Evolutionary conservation across 495 filamentous ascomycete species (phyloP), one percentile per base, ranked within the genome.

Genomic region (Trichocladium antarcticum): DNA sequence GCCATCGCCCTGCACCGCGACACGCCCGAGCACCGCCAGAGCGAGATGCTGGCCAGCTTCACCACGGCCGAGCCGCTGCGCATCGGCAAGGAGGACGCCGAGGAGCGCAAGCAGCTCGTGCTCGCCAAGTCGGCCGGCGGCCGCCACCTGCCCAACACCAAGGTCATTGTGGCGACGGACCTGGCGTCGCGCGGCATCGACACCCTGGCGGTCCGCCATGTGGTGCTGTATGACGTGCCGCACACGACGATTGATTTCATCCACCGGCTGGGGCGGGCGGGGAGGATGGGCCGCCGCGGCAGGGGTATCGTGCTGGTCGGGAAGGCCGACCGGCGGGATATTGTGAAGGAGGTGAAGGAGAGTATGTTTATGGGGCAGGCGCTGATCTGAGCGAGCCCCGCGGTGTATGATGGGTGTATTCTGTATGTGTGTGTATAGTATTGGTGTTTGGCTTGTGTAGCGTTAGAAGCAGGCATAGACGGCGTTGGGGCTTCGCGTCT

Each of bases 211-310:
- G 89, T 97, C 7, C 75, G 85, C 50, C 87, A 90, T 50, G 89
- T 97, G 11, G 77, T 98, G 38, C 67, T 98, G 22, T 96, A 93
- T 63, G 89, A 97, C 64, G 90, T 97, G 20, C 92, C 92, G 8
- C 90, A 96, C 59, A 90, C 83, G 2, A 92, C 88, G 0, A 87
- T 97, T 49, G 92, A 98, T 68, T 96, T 98, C 58, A 95, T 97
- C 59, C 92, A 97, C 63, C 83, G 93, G 16, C 74, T 97, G 17
- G 92, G 92, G 42, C 74, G 92, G 55, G 85, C 89, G 0, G 92
- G 92, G 15, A 75, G 92, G 27, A 96, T 97, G 92, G 87, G 87
- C 2, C 78, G 87, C 57, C 76, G 92, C 61, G 93, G 92, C 35
- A 75, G 88, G 53, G 92, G 87, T 20, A 77, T 95, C 51, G 87